phyloP scores from a whole-genome alignment of 441 rosid genomes.

The Pelargonium australe region DNA sequence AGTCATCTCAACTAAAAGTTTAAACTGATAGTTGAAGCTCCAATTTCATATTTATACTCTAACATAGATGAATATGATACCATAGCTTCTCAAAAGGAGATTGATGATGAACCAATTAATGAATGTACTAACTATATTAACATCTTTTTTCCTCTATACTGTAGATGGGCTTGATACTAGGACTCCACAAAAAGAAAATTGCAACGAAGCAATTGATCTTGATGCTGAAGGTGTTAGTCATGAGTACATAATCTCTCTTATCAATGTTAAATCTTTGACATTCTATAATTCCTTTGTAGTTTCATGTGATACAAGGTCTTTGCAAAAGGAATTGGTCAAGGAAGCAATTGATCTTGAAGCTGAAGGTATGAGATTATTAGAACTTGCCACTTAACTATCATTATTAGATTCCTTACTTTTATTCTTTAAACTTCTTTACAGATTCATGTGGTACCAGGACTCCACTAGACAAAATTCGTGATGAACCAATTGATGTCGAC shows the following conservation, averaged over 20 bases:
- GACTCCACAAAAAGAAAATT: not conserved
- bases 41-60: no score
- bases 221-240: slow-evolving; percentile 9
- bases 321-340: not conserved
- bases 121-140: not conserved
- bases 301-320: slow-evolving; percentile 3
- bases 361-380: not conserved
- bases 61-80: not conserved
- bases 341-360: slow-evolving; percentile 2
- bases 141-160: not conserved
- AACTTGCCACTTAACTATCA: not conserved
- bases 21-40: no score
- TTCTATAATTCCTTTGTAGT: not conserved
- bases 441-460: slow-evolving; percentile 1
- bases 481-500: not conserved
- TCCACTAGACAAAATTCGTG: not conserved
- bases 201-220: slow-evolving; percentile 11
- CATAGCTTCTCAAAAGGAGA: slow-evolving; percentile 1
- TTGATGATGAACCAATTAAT: not conserved
- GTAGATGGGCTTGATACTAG: slow-evolving; percentile 2
- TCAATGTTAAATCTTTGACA: not conserved
- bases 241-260: not conserved
- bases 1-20: no score
- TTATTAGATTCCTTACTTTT: not conserved
- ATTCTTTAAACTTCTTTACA: not conserved